Conservation (phyloP, 495 filamentous ascomycete genomes). For the Tuber calosporum region DNA sequence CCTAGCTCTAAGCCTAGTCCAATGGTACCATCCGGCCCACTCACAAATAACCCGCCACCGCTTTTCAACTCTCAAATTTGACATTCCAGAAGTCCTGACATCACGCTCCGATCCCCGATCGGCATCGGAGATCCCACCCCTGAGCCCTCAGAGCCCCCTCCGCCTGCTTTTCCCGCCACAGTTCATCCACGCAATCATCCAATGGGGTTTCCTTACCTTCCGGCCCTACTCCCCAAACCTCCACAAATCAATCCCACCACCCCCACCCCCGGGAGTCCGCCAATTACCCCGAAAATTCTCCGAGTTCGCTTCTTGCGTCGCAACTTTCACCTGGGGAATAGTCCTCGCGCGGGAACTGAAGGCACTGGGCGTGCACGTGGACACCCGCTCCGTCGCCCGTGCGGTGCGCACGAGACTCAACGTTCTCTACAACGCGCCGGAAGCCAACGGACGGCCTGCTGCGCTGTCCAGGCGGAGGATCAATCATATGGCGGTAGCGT, state of each 20-base stretch:
- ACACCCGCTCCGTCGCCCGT: constrained; percentile 17
- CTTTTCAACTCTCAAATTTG: constrained; percentile 2
- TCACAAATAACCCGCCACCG: constrained; percentile 14
- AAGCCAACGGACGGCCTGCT: neutral
- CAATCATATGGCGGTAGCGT: constrained; percentile 14
- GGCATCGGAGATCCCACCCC: neutral
- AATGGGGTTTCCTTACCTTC: constrained; percentile 35
- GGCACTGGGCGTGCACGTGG: constrained; percentile 25
- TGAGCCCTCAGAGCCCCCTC: constrained; percentile 26
- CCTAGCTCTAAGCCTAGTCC: constrained; percentile 22
- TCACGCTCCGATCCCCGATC: neutral
- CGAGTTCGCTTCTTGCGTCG: constrained; percentile 12
- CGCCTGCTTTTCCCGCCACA: constrained; percentile 23
- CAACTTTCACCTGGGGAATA: constrained; percentile 31
- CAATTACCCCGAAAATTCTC: constrained; percentile 2
- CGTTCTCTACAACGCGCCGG: constrained; percentile 8
- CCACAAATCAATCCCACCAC: constrained; percentile 7
- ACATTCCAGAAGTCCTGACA: neutral
- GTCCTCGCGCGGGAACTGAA: constrained; percentile 11
- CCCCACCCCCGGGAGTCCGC: constrained; percentile 10
- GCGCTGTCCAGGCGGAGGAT: constrained; percentile 11
- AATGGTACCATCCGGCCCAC: constrained; percentile 34
- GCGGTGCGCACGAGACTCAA: constrained; percentile 28
- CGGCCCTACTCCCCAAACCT: constrained; percentile 11
- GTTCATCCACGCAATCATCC: constrained; percentile 21